phyloP scores from a whole-genome alignment of 331 rosid genomes.

The Ulmus americana region DNA sequence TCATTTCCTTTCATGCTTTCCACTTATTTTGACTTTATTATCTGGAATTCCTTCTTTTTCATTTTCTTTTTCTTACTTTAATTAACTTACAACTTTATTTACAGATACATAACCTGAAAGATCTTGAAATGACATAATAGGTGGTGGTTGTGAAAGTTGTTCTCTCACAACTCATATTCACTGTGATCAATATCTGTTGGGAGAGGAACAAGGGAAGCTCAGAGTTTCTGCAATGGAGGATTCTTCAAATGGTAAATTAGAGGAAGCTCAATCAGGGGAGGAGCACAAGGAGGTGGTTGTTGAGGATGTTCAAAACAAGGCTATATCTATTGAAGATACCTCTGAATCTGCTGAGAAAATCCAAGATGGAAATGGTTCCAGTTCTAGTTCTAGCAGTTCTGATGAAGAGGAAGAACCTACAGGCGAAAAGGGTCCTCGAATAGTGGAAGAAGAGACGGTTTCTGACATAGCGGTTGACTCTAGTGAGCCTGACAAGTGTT shows the following conservation, averaged over 20 bases:
- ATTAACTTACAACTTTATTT: not conserved
- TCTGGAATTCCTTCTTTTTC: not conserved
- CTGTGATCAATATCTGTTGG: conserved; percentile 17
- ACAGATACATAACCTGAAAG: not conserved
- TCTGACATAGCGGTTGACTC: conserved; percentile 20
- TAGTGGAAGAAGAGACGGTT: conserved; percentile 24
- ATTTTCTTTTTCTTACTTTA: not conserved
- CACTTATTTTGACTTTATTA: conserved; percentile 3
- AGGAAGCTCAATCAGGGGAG: conserved; percentile 23
- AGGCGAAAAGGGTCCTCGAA: conserved; percentile 13
- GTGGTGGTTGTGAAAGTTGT: too few species aligned
- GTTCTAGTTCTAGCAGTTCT: conserved; percentile 11
- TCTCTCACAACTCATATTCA: conserved; percentile 7
- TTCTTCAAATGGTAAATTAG: conserved; percentile 31
- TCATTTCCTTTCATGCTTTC: conserved; percentile 1
- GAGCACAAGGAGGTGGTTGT: conserved; percentile 24
- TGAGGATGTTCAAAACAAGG: conserved; percentile 20
- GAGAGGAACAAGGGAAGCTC: conserved; percentile 12
- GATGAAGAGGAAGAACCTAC: conserved; percentile 21
- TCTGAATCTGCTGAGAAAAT: conserved; percentile 9
- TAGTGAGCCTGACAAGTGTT: too few species aligned
- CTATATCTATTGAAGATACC: conserved; percentile 1
- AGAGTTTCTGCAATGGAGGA: conserved; percentile 42
- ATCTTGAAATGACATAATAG: too few species aligned
- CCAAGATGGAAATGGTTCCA: conserved; percentile 10